phyloP scores from a whole-genome alignment of 371 early-diverging fungal genomes.

The Lichtheimia ornata region DNA sequence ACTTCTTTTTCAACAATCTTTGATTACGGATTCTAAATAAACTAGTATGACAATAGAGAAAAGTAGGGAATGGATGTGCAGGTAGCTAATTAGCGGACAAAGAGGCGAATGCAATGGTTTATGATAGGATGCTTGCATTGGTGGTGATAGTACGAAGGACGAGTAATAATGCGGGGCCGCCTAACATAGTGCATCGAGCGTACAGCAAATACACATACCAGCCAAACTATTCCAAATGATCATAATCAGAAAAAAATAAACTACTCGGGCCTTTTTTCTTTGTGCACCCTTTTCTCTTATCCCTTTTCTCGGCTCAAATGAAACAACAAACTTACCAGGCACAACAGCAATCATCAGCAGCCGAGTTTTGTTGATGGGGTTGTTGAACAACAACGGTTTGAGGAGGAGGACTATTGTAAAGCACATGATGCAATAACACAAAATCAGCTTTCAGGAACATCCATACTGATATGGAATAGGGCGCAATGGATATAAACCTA shows the following conservation, averaged over 20 bases:
- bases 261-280: not conserved
- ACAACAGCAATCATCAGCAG: constrained; percentile 22
- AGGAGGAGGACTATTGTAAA: constrained; percentile 19
- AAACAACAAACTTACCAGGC: constrained; percentile 17
- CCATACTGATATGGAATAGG: not conserved
- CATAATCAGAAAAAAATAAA: not conserved
- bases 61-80: no score
- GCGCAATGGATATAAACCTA: constrained; percentile 7
- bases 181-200: constrained; percentile 19
- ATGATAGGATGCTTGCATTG: no score
- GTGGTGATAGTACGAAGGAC: no score
- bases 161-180: not conserved
- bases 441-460: not conserved
- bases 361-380: constrained; percentile 15
- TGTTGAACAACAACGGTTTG: constrained; percentile 22
- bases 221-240: constrained; percentile 10
- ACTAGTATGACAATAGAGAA: no score
- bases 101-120: no score
- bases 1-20: no score
- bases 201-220: constrained; percentile 21
- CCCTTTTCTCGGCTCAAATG: not conserved
- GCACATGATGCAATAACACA: no score
- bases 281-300: not conserved
- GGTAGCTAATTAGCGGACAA: no score
- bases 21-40: no score